Percentiles rank a stretch among this genome's conserved stretches.
phyloP scores from a whole-genome alignment of 345 rosid genomes.

The Populus nigra region DNA sequence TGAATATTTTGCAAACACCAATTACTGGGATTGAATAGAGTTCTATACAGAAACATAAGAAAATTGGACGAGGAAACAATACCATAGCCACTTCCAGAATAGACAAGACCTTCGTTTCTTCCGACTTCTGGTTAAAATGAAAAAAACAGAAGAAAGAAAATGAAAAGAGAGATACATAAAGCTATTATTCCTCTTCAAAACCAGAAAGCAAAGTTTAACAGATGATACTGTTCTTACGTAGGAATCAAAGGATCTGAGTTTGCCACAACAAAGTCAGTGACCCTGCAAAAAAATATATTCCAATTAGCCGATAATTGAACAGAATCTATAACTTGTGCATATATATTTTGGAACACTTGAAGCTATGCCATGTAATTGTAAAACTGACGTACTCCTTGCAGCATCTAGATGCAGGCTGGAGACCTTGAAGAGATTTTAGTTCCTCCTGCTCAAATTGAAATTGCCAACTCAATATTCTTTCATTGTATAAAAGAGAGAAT shows the following conservation, averaged over 20 bases:
- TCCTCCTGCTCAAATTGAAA: conserved; percentile 56
- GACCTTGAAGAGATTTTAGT: conserved; percentile 51
- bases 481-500: neutral
- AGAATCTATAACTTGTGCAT: neutral
- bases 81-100: conserved; percentile 92
- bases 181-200: neutral
- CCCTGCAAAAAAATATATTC: conserved; percentile 28
- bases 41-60: neutral
- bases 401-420: conserved; percentile 65
- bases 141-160: neutral
- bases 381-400: conserved; percentile 77
- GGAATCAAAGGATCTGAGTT: conserved; percentile 72
- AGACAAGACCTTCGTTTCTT: conserved; percentile 55
- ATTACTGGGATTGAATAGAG: neutral
- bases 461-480: neutral
- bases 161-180: neutral
- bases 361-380: conserved; percentile 1
- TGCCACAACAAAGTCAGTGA: conserved; percentile 60
- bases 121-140: conserved; percentile 39
- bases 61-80: conserved; percentile 15
- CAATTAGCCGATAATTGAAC: neutral
- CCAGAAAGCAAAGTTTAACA: neutral
- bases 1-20: neutral
- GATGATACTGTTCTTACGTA: conserved; percentile 31
- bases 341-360: conserved; percentile 1